A percentile compares a stretch with the other conserved stretches of the same genome.
Evolutionary conservation across 2,329 filamentous ascomycete genomes (phyloP).

Genomic region (Phaeosphaeriaceae sp.): DNA sequence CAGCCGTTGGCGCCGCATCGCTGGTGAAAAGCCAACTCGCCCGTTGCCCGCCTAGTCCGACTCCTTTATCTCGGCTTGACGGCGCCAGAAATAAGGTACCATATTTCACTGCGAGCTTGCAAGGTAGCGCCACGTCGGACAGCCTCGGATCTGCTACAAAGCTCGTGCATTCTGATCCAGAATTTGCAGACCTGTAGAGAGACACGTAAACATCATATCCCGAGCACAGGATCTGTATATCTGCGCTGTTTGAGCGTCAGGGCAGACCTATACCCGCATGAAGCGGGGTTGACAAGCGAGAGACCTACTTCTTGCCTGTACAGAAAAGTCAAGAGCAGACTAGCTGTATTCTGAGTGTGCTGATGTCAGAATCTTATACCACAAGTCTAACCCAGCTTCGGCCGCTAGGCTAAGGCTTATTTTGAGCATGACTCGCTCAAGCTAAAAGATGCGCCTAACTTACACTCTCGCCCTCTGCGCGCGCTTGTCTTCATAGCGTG

Average conservation of each 20-base stretch:
- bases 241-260: too few relatives aligned
- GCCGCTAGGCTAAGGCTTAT: neutral
- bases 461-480: neutral
- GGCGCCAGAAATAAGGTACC: too few relatives aligned
- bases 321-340: neutral
- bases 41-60: slow-evolving; percentile 33
- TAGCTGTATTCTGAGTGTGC: neutral
- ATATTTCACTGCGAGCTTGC: too few relatives aligned
- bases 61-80: too few relatives aligned
- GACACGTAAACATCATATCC: too few relatives aligned
- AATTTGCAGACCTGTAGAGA: too few relatives aligned
- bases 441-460: neutral
- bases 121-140: too few relatives aligned
- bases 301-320: neutral
- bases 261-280: too few relatives aligned
- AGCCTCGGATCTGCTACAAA: too few relatives aligned
- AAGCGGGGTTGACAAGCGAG: neutral
- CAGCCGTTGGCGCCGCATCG: slow-evolving; percentile 41
- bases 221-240: too few relatives aligned
- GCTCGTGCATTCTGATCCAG: too few relatives aligned
- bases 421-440: neutral
- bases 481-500: neutral
- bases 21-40: slow-evolving; percentile 35
- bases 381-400: neutral
- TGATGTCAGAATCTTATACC: neutral